Evolutionary conservation across 257 asterid species (phyloP).

Genomic region (Cruciata laevipes): DNA sequence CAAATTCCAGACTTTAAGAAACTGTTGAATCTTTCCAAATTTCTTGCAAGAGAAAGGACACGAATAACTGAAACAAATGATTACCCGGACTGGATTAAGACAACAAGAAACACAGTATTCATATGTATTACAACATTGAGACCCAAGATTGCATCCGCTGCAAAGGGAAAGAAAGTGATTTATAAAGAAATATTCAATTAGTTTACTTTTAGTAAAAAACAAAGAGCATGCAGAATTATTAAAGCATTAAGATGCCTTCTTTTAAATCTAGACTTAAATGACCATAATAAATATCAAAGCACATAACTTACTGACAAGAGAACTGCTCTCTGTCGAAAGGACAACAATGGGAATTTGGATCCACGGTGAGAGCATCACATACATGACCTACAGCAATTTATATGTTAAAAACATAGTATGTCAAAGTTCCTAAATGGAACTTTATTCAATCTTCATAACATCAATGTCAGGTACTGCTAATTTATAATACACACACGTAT

Average conservation of each 20-base stretch:
- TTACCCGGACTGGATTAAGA: slow-evolving; percentile 71
- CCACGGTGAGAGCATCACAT: slow-evolving; percentile 69
- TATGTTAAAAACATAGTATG: neutral
- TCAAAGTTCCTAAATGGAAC: neutral
- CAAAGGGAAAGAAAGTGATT: slow-evolving; percentile 14
- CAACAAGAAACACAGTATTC: slow-evolving; percentile 98
- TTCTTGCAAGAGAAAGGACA: neutral
- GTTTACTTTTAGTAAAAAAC: neutral
- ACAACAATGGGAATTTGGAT: slow-evolving; percentile 68
- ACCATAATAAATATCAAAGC: slow-evolving; percentile 3
- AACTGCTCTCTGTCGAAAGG: slow-evolving; percentile 54
- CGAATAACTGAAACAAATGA: slow-evolving; percentile 3
- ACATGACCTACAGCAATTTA: slow-evolving; percentile 53
- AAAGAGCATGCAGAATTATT: neutral
- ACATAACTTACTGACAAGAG: slow-evolving; percentile 85
- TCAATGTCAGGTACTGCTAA: neutral
- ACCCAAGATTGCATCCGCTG: slow-evolving; percentile 80
- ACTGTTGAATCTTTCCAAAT: slow-evolving; percentile 4
- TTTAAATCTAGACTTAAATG: neutral
- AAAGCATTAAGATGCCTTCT: too few relatives aligned
- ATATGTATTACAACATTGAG: slow-evolving; percentile 81
- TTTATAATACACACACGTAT: neutral
- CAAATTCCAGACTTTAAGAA: slow-evolving; percentile 12
- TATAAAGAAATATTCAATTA: slow-evolving; percentile 11
- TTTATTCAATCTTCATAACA: neutral